Conservation (phyloP, 1,284 basidiomycete species). For the Xerocomus minutiporus region DNA sequence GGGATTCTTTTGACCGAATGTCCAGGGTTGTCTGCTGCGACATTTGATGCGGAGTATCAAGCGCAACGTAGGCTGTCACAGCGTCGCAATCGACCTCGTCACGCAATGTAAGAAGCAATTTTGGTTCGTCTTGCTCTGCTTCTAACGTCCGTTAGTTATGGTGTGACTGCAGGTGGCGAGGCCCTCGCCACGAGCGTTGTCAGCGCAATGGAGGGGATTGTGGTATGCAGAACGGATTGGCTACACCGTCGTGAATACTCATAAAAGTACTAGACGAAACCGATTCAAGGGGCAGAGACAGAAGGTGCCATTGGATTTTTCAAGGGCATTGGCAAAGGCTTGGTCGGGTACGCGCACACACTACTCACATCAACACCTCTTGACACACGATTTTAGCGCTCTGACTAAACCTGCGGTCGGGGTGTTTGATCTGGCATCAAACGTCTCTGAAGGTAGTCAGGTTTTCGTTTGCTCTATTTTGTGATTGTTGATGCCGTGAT, state of each 20-base stretch:
- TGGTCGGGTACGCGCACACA: constrained; percentile 71
- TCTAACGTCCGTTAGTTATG: constrained; percentile 58
- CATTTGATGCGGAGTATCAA: constrained; percentile 95
- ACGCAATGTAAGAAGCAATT: constrained; percentile 73
- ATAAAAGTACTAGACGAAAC: constrained; percentile 64
- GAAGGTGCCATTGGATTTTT: constrained; percentile 96
- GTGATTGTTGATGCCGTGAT: constrained; percentile 6
- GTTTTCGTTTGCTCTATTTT: not conserved
- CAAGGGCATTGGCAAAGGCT: constrained; percentile 95
- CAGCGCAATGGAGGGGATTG: constrained; percentile 93
- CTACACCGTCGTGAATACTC: not conserved
- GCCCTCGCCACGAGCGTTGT: constrained; percentile 92
- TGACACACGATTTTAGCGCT: constrained; percentile 46
- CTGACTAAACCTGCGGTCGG: constrained; percentile 98
- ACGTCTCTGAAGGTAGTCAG: constrained; percentile 81
- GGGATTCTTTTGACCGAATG: constrained; percentile 2
- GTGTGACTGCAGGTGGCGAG: constrained; percentile 90
- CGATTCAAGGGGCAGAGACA: constrained; percentile 93
- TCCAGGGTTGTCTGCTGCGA: constrained; percentile 90
- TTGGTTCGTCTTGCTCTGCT: constrained; percentile 1
- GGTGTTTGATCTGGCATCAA: constrained; percentile 93
- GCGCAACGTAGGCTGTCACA: constrained; percentile 83
- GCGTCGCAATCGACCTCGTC: constrained; percentile 90
- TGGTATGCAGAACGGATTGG: constrained; percentile 50
- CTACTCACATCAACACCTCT: constrained; percentile 9